Conservation (phyloP, 257 asterid genomes). For the Jacaranda copaia region DNA sequence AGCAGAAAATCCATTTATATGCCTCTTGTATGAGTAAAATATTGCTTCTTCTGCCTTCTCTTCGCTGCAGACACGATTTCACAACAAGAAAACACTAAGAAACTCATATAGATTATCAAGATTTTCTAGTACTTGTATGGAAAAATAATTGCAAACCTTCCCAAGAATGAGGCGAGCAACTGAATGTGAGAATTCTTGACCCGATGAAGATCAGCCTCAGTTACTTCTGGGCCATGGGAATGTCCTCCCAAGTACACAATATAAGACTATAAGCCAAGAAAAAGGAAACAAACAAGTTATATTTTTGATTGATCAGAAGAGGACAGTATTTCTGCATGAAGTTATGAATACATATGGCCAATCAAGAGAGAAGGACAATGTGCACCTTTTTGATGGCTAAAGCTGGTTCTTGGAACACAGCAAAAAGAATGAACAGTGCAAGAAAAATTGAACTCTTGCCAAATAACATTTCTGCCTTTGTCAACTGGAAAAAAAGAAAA, state of each 20-base stretch:
- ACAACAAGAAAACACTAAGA: neutral
- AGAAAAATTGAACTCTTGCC: conserved; percentile 41
- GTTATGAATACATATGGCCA: neutral
- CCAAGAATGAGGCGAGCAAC: conserved; percentile 64
- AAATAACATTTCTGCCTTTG: conserved; percentile 38
- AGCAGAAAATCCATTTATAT: conserved; percentile 85
- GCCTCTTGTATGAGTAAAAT: conserved; percentile 64
- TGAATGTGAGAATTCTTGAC: conserved; percentile 59
- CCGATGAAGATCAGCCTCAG: conserved; percentile 49
- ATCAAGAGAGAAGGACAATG: conserved; percentile 21
- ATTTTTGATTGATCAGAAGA: neutral
- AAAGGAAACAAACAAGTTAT: neutral
- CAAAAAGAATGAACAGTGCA: conserved; percentile 44
- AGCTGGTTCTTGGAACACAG: conserved; percentile 49
- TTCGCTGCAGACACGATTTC: conserved; percentile 40
- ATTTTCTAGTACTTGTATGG: too few species aligned
- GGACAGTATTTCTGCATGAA: neutral
- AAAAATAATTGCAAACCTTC: conserved; percentile 51
- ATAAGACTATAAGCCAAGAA: conserved; percentile 50
- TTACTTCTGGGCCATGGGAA: conserved; percentile 60
- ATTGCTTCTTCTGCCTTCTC: conserved; percentile 68
- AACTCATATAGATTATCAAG: too few species aligned
- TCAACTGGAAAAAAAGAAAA: conserved; percentile 18
- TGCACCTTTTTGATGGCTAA: conserved; percentile 64
- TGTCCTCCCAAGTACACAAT: conserved; percentile 88